Conservation (phyloP, 768 basidiomycete genomes). For the Calocera cornea region DNA sequence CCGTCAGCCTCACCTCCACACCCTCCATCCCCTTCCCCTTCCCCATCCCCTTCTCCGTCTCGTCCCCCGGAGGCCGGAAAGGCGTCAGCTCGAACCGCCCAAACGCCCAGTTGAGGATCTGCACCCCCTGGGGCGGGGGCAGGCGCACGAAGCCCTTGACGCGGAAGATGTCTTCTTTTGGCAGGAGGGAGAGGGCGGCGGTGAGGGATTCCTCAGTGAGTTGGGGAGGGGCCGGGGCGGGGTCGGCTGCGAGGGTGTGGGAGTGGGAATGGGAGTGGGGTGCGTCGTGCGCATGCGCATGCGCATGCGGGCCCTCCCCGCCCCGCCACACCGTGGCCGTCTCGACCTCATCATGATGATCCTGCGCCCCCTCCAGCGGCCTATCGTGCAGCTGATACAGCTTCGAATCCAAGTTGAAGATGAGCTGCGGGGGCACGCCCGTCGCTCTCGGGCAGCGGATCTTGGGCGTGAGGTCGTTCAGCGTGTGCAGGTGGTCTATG, state of each 20-base stretch:
- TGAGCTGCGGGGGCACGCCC: conserved; percentile 60
- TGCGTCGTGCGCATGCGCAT: conserved; percentile 3
- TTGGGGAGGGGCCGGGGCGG: not conserved
- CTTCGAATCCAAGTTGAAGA: conserved; percentile 85
- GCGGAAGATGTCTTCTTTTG: conserved; percentile 61
- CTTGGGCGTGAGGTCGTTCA: conserved; percentile 85
- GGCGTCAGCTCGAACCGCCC: conserved; percentile 60
- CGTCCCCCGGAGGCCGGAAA: too few species aligned
- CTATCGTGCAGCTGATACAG: conserved; percentile 36
- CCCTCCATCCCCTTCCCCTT: conserved; percentile 21
- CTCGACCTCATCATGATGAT: conserved; percentile 76
- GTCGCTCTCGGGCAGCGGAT: conserved; percentile 49
- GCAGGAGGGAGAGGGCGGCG: conserved; percentile 37
- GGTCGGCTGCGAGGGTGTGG: conserved; percentile 15
- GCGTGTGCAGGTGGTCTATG: conserved; percentile 71
- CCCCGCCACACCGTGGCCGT: conserved; percentile 52
- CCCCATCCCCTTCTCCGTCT: too few species aligned
- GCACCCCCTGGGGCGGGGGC: conserved; percentile 19
- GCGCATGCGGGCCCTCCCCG: conserved; percentile 12
- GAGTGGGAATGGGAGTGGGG: not conserved
- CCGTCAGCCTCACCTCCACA: conserved; percentile 48
- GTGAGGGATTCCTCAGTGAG: conserved; percentile 31
- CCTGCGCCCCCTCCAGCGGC: conserved; percentile 14
- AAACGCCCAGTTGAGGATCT: conserved; percentile 87
- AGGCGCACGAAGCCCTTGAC: conserved; percentile 78